These are phyloP conservation scores for Sphenostylis stenocarpa DNA, from an alignment of 306 rosid genomes.

Conservation along the genomic window DNA sequence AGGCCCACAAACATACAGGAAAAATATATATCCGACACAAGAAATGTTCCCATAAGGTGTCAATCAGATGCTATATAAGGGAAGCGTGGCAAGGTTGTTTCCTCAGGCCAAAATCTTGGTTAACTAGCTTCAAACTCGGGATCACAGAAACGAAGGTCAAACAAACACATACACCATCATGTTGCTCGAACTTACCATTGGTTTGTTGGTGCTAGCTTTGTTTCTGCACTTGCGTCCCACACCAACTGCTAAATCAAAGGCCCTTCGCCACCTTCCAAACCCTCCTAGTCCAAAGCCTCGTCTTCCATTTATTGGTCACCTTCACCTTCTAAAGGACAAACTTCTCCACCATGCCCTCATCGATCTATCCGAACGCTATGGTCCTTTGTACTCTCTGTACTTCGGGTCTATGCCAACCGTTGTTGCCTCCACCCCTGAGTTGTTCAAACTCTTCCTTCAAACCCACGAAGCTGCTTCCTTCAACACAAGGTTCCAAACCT, in stretches of 20 bases:
- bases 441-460: conserved; percentile 45
- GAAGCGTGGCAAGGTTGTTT: not conserved
- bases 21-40: not conserved
- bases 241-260: conserved; percentile 29
- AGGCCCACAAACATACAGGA: not conserved
- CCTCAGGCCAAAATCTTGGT: not conserved
- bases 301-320: conserved; percentile 39
- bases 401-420: conserved; percentile 48
- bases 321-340: conserved; percentile 35
- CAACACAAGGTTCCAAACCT: conserved; percentile 25
- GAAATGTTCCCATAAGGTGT: not conserved
- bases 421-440: conserved; percentile 40
- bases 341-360: conserved; percentile 44
- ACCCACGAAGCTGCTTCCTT: conserved; percentile 44
- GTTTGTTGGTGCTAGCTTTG: conserved; percentile 17
- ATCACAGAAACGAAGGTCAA: not conserved
- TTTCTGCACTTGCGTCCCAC: conserved; percentile 27
- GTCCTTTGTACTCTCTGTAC: conserved; percentile 44
- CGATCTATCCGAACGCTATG: conserved; percentile 21
- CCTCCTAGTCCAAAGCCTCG: conserved; percentile 49
- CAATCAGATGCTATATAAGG: not conserved
- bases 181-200: conserved; percentile 21
- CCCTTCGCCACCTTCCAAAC: conserved; percentile 42
- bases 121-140: not conserved
- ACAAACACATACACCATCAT: not conserved